These are phyloP conservation scores for Xerocomus spinulosus DNA, from an alignment of 768 basidiomycete genomes.

Conservation along the genomic window DNA sequence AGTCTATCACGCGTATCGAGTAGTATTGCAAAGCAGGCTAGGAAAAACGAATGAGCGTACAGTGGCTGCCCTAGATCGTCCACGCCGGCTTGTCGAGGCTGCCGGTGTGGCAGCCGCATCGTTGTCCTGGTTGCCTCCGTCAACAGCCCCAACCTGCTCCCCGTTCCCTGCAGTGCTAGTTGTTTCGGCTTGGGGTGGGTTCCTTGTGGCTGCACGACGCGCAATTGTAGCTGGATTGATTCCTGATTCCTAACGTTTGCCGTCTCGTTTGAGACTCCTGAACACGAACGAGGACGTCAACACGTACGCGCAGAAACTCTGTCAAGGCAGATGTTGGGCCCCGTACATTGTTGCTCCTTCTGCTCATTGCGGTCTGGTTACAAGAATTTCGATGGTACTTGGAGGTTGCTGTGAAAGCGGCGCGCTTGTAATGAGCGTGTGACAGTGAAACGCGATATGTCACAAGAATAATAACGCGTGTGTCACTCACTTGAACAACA, in stretches of 20 bases:
- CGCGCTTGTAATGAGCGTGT: slow-evolving; percentile 13
- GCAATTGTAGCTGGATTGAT: slow-evolving; percentile 44
- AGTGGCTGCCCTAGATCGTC: slow-evolving; percentile 9
- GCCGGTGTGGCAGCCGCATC: neutral
- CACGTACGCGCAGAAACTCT: slow-evolving; percentile 65
- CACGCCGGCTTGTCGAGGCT: slow-evolving; percentile 13
- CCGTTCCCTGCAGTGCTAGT: neutral
- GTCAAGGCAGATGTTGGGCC: slow-evolving; percentile 83
- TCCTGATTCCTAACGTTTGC: slow-evolving; percentile 42
- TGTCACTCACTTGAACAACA: no score
- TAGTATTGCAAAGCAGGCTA: neutral
- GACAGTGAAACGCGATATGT: slow-evolving; percentile 13
- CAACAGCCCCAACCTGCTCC: slow-evolving; percentile 8
- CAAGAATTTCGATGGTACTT: no score
- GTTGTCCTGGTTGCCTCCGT: slow-evolving; percentile 7
- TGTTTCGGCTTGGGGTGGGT: slow-evolving; percentile 32
- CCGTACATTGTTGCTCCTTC: slow-evolving; percentile 54
- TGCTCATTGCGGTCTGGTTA: slow-evolving; percentile 21
- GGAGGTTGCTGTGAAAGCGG: neutral
- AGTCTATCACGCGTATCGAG: slow-evolving; percentile 8
- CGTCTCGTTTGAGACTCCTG: slow-evolving; percentile 45
- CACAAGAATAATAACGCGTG: slow-evolving; percentile 13
- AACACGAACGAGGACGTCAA: neutral
- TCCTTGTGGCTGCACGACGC: slow-evolving; percentile 32
- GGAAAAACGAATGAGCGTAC: slow-evolving; percentile 1